Evolutionary conservation across 768 basidiomycete genomes (phyloP), one percentile per base, ranked within the genome.

Genomic region (Suillus discolor): DNA sequence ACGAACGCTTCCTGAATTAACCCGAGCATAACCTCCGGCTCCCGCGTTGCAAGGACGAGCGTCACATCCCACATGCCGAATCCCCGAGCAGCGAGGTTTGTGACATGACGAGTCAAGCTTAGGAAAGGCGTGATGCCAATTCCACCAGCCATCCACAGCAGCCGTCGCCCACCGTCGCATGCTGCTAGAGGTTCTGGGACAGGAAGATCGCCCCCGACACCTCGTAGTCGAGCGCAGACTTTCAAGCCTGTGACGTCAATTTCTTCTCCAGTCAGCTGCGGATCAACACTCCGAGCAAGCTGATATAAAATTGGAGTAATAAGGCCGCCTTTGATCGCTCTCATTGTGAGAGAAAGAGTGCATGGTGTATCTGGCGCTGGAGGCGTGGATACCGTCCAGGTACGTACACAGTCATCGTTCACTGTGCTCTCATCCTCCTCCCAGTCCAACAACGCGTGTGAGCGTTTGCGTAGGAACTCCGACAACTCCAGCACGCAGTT

Each of bases 111-210:
- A 0, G 87, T 77, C 83, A 89, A 82, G 34, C 82, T 81, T n/a
- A 89, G 70, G 73, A 87, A 89, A 0, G 87, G 88, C 20, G 89
- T 89, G 23, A 89, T 57, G 4, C 89, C 88, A 47, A 90, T 89
- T 0, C 88, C 88, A 28, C 87, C 88, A 1, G 86, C 87, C n/a
- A 86, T 74, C 86, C 86, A 89, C 34, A 88, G 72, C 36, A 87
- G 69, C 39, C 77, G 77, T 51, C 64, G 73, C 18, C 65, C 71
- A 12, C 66, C 68, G 11, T 73, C 73, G n/a, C 72, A 74, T 28
- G 67, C 72, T 7, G 72, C 68, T 23, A 72, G 11, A 1, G 72
- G 71, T 5, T 66, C 62, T 2, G 72, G 72, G 0, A 72, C 61
- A 1, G 70, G 67, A 65, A 89, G 87, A 4, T 82, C 77, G 1